These are phyloP conservation scores for Tilletiopsis washingtonensis DNA, from an alignment of 1,284 basidiomycete genomes.

Conservation along the genomic window DNA sequence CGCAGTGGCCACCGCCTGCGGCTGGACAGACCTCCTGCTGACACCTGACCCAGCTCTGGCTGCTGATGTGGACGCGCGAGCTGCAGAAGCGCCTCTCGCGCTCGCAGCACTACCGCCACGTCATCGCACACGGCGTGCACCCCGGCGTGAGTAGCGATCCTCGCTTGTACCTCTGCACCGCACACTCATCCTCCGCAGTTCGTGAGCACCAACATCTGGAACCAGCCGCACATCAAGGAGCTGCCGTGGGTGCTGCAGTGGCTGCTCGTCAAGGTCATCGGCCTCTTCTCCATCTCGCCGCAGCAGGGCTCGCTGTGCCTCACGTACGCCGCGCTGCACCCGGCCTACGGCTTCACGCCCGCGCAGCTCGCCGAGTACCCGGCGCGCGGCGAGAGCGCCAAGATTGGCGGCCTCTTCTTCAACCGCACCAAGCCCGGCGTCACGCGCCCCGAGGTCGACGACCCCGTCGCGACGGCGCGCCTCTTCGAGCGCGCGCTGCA, in stretches of 20 bases:
- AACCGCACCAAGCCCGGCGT: slow-evolving; percentile 16
- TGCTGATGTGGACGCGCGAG: slow-evolving; percentile 35
- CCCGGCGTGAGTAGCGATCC: too few relatives aligned
- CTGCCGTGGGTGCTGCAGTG: not conserved
- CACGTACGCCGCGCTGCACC: slow-evolving; percentile 18
- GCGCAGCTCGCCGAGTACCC: slow-evolving; percentile 4
- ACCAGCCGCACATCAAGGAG: slow-evolving; percentile 11
- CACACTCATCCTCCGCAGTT: slow-evolving; percentile 5
- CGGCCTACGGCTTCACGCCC: slow-evolving; percentile 18
- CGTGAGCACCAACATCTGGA: slow-evolving; percentile 27
- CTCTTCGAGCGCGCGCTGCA: slow-evolving; percentile 34
- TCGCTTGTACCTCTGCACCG: not conserved
- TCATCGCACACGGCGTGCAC: slow-evolving; percentile 31
- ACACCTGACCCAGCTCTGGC: too few relatives aligned
- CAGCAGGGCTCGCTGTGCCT: slow-evolving; percentile 26
- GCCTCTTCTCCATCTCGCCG: slow-evolving; percentile 9
- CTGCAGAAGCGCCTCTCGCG: slow-evolving; percentile 26
- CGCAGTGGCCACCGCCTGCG: not conserved
- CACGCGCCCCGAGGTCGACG: slow-evolving; percentile 24
- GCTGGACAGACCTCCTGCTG: not conserved
- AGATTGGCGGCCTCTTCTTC: slow-evolving; percentile 29
- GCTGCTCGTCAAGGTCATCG: slow-evolving; percentile 6
- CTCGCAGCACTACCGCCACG: slow-evolving; percentile 23
- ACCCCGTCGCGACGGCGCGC: slow-evolving; percentile 20
- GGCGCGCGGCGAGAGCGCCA: slow-evolving; percentile 14